These are phyloP conservation scores for Gracilaria caudata DNA, from an alignment of 23 red algal species.

Conservation along the genomic window DNA sequence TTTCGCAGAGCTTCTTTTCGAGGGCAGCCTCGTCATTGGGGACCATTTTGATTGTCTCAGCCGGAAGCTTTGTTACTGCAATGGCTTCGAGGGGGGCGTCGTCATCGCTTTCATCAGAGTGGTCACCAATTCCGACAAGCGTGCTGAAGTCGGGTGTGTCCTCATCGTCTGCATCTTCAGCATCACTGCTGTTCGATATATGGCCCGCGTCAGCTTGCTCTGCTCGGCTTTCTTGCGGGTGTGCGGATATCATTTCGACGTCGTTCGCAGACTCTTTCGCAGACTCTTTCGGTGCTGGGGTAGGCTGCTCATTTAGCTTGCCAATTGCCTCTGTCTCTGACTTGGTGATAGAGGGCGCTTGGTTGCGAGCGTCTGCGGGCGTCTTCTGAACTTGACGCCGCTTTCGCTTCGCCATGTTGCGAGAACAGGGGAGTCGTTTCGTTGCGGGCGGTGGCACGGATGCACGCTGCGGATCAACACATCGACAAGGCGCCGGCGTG, in stretches of 20 bases:
- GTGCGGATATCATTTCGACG: not conserved
- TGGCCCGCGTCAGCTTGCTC: not conserved
- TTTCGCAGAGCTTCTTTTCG: constrained; percentile 53
- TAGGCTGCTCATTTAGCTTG: not conserved
- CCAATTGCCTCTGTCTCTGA: not conserved
- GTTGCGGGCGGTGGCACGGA: too few species aligned
- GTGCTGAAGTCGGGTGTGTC: not conserved
- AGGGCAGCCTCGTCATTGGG: constrained; percentile 47
- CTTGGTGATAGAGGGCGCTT: not conserved
- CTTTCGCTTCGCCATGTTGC: constrained; percentile 1
- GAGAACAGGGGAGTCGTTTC: not conserved
- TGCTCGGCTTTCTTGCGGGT: not conserved
- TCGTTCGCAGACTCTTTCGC: not conserved
- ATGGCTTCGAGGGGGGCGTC: constrained; percentile 45
- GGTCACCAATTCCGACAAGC: constrained; percentile 51
- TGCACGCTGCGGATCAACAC: too few species aligned
- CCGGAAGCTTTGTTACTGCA: constrained; percentile 37
- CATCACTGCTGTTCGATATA: not conserved
- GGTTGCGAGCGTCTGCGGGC: not conserved
- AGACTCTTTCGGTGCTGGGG: not conserved
- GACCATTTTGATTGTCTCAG: constrained; percentile 8
- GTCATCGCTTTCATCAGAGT: constrained; percentile 41
- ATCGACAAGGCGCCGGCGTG: too few species aligned
- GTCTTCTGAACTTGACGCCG: not conserved
- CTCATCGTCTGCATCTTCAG: not conserved